phyloP scores from a whole-genome alignment of 768 basidiomycete genomes.

The Xerocomellus chrysenteron region DNA sequence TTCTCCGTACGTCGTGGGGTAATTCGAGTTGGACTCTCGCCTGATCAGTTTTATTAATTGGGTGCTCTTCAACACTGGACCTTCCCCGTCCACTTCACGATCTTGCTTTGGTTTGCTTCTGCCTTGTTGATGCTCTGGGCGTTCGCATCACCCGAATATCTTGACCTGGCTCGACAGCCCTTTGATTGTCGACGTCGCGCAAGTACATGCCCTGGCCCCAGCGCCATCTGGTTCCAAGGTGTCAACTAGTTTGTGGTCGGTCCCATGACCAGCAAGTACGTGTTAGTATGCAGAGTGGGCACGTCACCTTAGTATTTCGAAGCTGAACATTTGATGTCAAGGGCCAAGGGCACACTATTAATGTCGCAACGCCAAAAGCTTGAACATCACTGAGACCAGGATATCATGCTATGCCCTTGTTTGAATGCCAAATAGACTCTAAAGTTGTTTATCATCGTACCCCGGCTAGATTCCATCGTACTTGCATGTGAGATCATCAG shows the following conservation, averaged over 20 bases:
- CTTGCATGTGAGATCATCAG: no score
- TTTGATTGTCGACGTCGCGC: constrained; percentile 57
- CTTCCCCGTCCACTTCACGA: constrained; percentile 72
- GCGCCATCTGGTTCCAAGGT: constrained; percentile 45
- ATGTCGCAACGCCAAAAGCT: constrained; percentile 72
- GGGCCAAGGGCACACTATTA: constrained; percentile 36
- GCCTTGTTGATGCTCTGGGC: constrained; percentile 59
- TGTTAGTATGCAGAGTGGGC: constrained; percentile 4
- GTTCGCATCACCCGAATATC: constrained; percentile 54
- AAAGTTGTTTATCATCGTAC: no score
- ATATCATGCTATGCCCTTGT: no score
- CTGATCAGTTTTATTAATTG: constrained; percentile 41
- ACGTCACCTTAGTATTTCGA: neutral
- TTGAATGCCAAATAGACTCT: no score
- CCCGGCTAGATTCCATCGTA: no score
- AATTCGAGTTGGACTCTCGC: neutral
- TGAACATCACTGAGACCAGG: constrained; percentile 35
- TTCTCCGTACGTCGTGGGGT: constrained; percentile 47
- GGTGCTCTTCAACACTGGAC: constrained; percentile 69
- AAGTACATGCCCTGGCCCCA: constrained; percentile 54
- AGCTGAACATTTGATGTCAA: constrained; percentile 21
- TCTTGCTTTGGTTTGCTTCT: constrained; percentile 55
- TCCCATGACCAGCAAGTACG: constrained; percentile 68
- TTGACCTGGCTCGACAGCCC: constrained; percentile 47
- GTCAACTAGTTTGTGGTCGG: constrained; percentile 70